These are phyloP conservation scores for Paraphoma chrysanthemicola DNA, from an alignment of 2,329 filamentous ascomycete genomes.

Conservation along the genomic window DNA sequence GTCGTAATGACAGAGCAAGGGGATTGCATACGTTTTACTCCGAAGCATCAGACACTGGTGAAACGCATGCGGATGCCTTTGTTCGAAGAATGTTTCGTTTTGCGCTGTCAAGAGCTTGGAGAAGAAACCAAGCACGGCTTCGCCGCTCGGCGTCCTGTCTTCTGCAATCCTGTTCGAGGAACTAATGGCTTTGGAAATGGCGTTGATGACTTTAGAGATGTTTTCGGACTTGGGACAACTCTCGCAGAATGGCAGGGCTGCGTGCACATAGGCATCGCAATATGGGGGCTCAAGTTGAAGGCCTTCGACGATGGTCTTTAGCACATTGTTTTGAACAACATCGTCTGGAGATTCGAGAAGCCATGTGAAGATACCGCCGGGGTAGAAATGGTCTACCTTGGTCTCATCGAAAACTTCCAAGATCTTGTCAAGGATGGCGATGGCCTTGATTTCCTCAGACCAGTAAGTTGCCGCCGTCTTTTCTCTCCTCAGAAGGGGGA, in stretches of 20 bases:
- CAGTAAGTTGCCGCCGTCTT: constrained; percentile 28
- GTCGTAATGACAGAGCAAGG: constrained; percentile 38
- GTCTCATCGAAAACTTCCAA: constrained; percentile 41
- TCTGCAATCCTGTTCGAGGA: constrained; percentile 15
- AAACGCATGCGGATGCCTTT: constrained; percentile 27
- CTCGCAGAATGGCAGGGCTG: constrained; percentile 41
- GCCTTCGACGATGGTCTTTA: constrained; percentile 39
- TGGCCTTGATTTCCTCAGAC: constrained; percentile 37
- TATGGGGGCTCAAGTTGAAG: constrained; percentile 30
- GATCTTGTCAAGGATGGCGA: constrained; percentile 44
- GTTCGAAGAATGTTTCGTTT: constrained; percentile 30
- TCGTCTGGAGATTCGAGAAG: constrained; percentile 33
- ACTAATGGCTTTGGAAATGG: constrained; percentile 26
- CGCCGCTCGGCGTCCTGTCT: constrained; percentile 27
- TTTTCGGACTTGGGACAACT: constrained; percentile 16
- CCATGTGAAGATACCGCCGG: constrained; percentile 42
- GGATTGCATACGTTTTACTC: constrained; percentile 22
- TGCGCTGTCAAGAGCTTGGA: constrained; percentile 24
- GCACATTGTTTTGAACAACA: constrained; percentile 21
- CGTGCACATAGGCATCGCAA: constrained; percentile 41
- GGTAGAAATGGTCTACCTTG: constrained; percentile 40
- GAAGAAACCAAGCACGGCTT: constrained; percentile 37
- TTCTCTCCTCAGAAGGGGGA: constrained; percentile 37
- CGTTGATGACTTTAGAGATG: constrained; percentile 26
- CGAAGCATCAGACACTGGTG: constrained; percentile 26